Evolutionary conservation across 331 rosid genomes (phyloP).

Genomic region (Quercus phellos): DNA sequence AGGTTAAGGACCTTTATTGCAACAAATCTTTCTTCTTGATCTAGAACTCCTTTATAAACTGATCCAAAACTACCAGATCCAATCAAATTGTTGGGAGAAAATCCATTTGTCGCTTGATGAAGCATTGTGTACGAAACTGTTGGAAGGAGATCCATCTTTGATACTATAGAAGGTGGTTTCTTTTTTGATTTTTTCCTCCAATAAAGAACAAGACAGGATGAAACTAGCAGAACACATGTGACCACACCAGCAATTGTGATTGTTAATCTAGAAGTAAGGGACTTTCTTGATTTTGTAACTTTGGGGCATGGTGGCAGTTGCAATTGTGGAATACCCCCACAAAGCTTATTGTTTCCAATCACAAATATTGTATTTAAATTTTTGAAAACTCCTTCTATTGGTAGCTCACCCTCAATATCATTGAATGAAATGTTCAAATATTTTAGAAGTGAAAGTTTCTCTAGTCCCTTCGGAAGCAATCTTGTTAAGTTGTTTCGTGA

Average conservation of each 20-base stretch:
- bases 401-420: conserved; percentile 27
- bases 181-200: neutral
- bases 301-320: conserved; percentile 18
- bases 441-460: conserved; percentile 1
- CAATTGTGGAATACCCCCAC: conserved; percentile 28
- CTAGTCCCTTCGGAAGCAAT: conserved; percentile 10
- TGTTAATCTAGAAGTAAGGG: neutral
- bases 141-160: neutral
- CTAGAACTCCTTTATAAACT: conserved; percentile 24
- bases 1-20: conserved; percentile 34
- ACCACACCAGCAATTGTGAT: neutral
- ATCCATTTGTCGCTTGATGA: conserved; percentile 34
- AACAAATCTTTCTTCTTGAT: conserved; percentile 3
- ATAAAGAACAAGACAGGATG: neutral
- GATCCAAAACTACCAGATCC: conserved; percentile 23
- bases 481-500: conserved; percentile 23
- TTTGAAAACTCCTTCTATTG: conserved; percentile 20
- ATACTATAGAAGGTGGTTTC: conserved; percentile 1
- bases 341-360: conserved; percentile 24
- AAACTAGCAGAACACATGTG: neutral
- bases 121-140: conserved; percentile 27
- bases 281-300: neutral
- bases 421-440: conserved; percentile 21
- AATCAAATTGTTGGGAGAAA: conserved; percentile 26
- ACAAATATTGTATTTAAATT: conserved; percentile 7